Base-by-base conservation (phyloP, 1,284 basidiomycete genomes). In the Leucoagaricus sp. region DNA sequence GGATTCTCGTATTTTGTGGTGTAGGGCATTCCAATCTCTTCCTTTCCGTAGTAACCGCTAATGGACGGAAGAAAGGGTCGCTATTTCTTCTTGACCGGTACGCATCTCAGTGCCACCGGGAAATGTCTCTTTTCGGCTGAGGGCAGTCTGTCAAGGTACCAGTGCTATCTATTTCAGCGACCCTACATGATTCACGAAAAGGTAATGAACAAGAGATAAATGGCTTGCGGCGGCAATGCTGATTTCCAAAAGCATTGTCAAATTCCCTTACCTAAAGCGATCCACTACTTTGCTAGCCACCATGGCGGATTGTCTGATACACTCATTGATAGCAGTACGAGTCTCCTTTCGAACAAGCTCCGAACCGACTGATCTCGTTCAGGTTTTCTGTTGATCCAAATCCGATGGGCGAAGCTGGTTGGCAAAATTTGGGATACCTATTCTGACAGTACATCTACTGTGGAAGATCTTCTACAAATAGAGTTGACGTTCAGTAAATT, bases 301-400 rank as follows among this genome's bases (percentile, higher is more conserved):
- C 4, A 25, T 13, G 49, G 49, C 9, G 49, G 38, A 5, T 25
- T 51, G 3, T 51, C 49, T n/a, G 49, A 48, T 25, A 28, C 58
- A n/a, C 38, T 53, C 12, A 60, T 57, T 6, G 58, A 63, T 36
- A 51, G 55, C 23, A 60, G 62, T 59, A 23, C 8, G 57, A 51
- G 10, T 26, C 15, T 31, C 21, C 25, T 4, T 44, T 28, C 28
- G 3, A 49, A 4, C 3, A 13, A 15, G 48, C 2, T 36, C n/a
- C 42, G 6, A 17, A 19, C 21, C 21, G 17, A n/a, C 19, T 54
- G 29, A 28, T 9, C 51, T 21, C n/a, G 38, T 21, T 9, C 36
- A 64, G 61, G 53, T 34, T 64, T 64, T 34, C 59, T 53, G 9
- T 54, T 61, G 23, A 41, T 61, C 7, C 59, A 62, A 55, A 61